phyloP scores from a whole-genome alignment of 1,284 basidiomycete genomes.

The Ceratobasidium papillatum region DNA sequence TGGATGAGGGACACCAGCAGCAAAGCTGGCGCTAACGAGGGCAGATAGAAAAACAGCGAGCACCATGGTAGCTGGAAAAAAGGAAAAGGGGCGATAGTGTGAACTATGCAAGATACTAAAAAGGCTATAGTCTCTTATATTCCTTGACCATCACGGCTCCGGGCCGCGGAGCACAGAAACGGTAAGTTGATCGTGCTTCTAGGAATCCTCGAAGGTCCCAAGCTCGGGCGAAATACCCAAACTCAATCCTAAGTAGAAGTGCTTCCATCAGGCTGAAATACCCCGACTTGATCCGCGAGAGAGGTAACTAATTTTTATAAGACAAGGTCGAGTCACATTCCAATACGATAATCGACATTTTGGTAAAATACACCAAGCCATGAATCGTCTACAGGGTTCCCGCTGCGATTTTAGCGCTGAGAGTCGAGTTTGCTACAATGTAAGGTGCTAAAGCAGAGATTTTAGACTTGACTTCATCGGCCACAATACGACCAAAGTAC shows the following conservation, averaged over 20 bases:
- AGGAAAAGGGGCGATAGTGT: background rate
- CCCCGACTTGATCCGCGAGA: background rate
- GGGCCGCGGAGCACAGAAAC: background rate
- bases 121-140: background rate
- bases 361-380: background rate
- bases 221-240: slow-evolving; percentile 18
- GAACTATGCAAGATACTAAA: too few species aligned
- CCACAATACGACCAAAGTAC: slow-evolving; percentile 36
- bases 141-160: background rate
- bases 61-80: background rate
- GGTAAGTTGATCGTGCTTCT: background rate
- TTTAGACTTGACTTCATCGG: slow-evolving; percentile 33
- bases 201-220: slow-evolving; percentile 15
- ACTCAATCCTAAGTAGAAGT: background rate
- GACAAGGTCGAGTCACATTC: background rate
- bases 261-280: too few species aligned
- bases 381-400: slow-evolving; percentile 22
- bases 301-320: background rate
- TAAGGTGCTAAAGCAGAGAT: slow-evolving; percentile 29
- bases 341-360: background rate
- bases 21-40: background rate
- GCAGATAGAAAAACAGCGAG: background rate
- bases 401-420: slow-evolving; percentile 21
- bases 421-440: slow-evolving; percentile 21
- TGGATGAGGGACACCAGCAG: slow-evolving; percentile 11